phyloP scores from a whole-genome alignment of 441 rosid genomes.

The Adansonia grandidieri region DNA sequence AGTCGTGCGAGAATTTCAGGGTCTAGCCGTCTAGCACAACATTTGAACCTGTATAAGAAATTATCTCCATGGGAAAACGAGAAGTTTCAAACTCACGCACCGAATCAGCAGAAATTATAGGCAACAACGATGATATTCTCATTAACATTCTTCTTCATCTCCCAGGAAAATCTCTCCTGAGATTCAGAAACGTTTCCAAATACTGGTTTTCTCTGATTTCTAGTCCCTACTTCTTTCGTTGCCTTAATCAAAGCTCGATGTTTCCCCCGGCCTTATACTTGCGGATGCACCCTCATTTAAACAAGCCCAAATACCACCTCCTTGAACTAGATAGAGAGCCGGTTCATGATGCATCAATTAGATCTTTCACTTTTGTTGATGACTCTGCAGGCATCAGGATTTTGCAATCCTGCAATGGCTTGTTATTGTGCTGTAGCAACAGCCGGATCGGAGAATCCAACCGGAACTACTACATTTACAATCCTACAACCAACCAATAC shows the following conservation, averaged over 20 bases:
- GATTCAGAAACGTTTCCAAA: slow-evolving; percentile 51
- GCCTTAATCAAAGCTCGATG: neutral
- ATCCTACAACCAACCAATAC: slow-evolving; percentile 51
- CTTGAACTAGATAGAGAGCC: slow-evolving; percentile 31
- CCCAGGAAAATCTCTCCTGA: slow-evolving; percentile 50
- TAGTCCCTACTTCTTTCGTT: slow-evolving; percentile 38
- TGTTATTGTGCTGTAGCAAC: slow-evolving; percentile 45
- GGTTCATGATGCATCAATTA: slow-evolving; percentile 31
- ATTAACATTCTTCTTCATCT: slow-evolving; percentile 44
- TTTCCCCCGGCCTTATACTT: slow-evolving; percentile 42
- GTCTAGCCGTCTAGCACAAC: neutral
- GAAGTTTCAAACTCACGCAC: neutral
- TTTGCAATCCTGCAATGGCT: slow-evolving; percentile 59
- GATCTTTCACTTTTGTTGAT: slow-evolving; percentile 32
- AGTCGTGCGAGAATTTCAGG: neutral
- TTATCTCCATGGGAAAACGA: neutral
- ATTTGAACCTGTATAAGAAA: neutral
- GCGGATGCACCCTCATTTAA: neutral
- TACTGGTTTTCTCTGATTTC: slow-evolving; percentile 61
- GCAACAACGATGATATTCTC: slow-evolving; percentile 44
- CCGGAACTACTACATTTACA: slow-evolving; percentile 42
- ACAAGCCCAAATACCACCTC: slow-evolving; percentile 2
- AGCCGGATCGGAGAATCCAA: neutral
- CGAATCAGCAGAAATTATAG: slow-evolving; percentile 36
- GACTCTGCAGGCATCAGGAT: slow-evolving; percentile 35